Conservation (phyloP, 257 asterid species). For the Orobanche coerulescens region DNA sequence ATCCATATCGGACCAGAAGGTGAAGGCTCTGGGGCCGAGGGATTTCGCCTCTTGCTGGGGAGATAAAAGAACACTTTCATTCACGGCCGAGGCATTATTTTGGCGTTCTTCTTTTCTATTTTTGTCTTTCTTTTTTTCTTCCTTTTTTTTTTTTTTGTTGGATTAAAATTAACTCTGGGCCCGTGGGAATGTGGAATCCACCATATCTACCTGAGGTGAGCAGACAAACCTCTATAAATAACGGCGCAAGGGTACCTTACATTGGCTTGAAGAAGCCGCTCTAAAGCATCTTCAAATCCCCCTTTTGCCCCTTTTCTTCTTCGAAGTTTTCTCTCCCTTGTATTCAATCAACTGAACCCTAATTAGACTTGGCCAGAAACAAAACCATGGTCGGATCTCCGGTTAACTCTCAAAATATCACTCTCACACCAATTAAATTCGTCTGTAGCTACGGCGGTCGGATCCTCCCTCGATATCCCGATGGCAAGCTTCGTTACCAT, state of each 20-base stretch:
- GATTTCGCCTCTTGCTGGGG: too few relatives aligned
- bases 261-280: conserved; percentile 59
- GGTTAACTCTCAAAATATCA: conserved; percentile 20
- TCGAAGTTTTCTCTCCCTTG: too few relatives aligned
- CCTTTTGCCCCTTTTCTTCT: not conserved
- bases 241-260: conserved; percentile 22
- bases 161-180: conserved; percentile 1
- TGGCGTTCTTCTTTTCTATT: too few relatives aligned
- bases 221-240: conserved; percentile 43
- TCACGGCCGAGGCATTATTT: too few relatives aligned
- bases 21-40: too few relatives aligned
- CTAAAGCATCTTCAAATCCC: conserved; percentile 23
- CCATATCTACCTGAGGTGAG: not conserved
- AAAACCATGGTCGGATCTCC: conserved; percentile 45
- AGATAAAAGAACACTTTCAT: too few relatives aligned
- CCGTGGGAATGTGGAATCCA: conserved; percentile 21
- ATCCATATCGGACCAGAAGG: too few relatives aligned
- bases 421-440: conserved; percentile 48
- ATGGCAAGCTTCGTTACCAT: conserved; percentile 83
- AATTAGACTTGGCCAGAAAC: not conserved
- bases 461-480: conserved; percentile 75
- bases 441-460: conserved; percentile 89
- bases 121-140: too few relatives aligned
- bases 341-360: not conserved
- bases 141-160: too few relatives aligned